These are phyloP conservation scores for Fusarium sp. DNA, from an alignment of 2,329 filamentous ascomycete genomes.

Conservation along the genomic window DNA sequence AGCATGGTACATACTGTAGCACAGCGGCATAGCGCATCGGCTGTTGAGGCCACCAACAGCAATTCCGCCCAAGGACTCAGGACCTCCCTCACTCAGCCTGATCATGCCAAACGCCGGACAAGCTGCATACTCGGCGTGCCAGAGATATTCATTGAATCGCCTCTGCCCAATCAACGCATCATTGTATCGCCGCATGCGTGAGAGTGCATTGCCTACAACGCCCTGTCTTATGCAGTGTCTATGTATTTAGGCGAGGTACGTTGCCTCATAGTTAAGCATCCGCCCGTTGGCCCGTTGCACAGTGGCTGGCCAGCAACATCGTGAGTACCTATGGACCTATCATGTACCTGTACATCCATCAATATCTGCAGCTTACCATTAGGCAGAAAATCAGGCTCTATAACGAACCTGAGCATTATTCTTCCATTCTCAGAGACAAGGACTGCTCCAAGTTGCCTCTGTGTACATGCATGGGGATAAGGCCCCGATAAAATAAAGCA, in stretches of 20 bases:
- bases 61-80: not conserved
- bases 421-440: no score
- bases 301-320: not conserved
- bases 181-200: constrained; percentile 5
- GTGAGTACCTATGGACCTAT: not conserved
- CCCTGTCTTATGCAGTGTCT: constrained; percentile 15
- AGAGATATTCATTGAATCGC: constrained; percentile 14
- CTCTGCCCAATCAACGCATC: constrained; percentile 12
- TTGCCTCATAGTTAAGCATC: constrained; percentile 4
- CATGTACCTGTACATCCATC: not conserved
- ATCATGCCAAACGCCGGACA: constrained; percentile 19
- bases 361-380: not conserved
- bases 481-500: not conserved
- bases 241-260: not conserved
- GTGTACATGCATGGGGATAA: not conserved
- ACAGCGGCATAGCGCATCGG: constrained; percentile 18
- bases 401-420: no score
- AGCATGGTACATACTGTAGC: no score
- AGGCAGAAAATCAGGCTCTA: not conserved
- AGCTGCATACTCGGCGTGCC: constrained; percentile 31
- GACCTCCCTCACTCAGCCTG: constrained; percentile 21
- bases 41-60: constrained; percentile 32
- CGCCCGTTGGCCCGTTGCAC: constrained; percentile 14
- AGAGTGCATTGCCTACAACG: constrained; percentile 26
- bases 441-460: not conserved